Conservation (phyloP, 208 protist species). For the Kentomonas sorsogonicus region DNA sequence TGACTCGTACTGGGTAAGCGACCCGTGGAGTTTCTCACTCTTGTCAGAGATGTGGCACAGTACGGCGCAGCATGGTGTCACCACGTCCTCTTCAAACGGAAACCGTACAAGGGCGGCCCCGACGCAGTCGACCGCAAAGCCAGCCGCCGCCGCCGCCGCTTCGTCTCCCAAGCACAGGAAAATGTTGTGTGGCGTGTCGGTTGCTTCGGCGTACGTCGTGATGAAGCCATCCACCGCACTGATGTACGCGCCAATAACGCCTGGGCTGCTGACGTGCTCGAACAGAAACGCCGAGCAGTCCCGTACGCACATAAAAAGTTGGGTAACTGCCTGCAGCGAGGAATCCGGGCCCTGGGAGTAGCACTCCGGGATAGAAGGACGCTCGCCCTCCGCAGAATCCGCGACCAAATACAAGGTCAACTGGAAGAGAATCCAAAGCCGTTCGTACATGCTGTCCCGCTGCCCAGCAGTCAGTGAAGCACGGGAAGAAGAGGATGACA, state of each 20-base stretch:
- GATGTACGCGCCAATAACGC: constrained; percentile 49
- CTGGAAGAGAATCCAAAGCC: constrained; percentile 56
- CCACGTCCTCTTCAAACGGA: constrained; percentile 53
- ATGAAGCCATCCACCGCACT: constrained; percentile 51
- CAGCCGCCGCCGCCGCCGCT: no score
- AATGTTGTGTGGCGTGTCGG: no score
- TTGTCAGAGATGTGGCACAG: constrained; percentile 51
- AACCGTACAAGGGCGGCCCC: constrained; percentile 29
- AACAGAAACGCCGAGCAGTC: no score
- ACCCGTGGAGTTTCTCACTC: constrained; percentile 21
- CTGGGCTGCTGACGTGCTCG: constrained; percentile 28
- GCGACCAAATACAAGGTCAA: constrained; percentile 54
- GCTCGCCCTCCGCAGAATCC: constrained; percentile 62
- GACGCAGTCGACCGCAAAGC: no score
- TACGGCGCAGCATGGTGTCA: constrained; percentile 34
- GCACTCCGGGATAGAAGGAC: constrained; percentile 63
- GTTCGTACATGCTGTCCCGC: no score
- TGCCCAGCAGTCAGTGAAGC: no score
- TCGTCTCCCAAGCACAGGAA: no score
- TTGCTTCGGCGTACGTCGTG: constrained; percentile 41
- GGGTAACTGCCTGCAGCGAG: no score
- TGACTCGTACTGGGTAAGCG: no score
- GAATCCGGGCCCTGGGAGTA: no score
- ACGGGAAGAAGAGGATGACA: no score
- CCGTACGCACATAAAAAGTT: no score